Conservation (phyloP, 2,329 filamentous ascomycete genomes). For the Xylariaceae sp. region DNA sequence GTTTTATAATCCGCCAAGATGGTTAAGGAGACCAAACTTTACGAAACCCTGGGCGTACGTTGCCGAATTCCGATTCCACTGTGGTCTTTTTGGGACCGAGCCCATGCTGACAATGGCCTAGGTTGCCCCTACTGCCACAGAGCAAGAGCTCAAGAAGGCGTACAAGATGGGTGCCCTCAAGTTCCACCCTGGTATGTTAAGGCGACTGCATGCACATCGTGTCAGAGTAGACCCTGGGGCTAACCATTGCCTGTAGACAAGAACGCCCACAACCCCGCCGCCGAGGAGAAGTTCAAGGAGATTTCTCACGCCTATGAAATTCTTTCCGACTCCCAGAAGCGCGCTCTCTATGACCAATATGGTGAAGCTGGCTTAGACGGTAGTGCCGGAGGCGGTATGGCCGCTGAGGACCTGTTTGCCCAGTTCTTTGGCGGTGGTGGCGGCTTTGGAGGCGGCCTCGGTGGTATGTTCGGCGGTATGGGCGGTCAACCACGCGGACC, state of each 20-base stretch:
- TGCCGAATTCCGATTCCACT: background rate
- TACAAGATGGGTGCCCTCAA: slow-evolving; percentile 81
- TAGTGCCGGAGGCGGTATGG: slow-evolving; percentile 80
- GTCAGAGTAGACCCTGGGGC: background rate
- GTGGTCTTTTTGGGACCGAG: slow-evolving; percentile 3
- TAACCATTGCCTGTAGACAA: slow-evolving; percentile 60
- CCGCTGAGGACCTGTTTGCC: slow-evolving; percentile 90
- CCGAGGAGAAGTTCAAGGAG: slow-evolving; percentile 98
- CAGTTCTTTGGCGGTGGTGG: slow-evolving; percentile 89
- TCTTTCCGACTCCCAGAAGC: slow-evolving; percentile 87
- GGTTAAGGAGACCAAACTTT: slow-evolving; percentile 75
- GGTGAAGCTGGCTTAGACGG: slow-evolving; percentile 95
- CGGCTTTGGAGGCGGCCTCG: slow-evolving; percentile 66
- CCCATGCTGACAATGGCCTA: slow-evolving; percentile 34
- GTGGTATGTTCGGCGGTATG: slow-evolving; percentile 70
- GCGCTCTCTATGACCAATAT: slow-evolving; percentile 91
- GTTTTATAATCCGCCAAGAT: slow-evolving; percentile 43
- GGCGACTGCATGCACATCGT: background rate
- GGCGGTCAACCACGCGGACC: slow-evolving; percentile 77
- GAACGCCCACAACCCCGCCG: slow-evolving; percentile 87
- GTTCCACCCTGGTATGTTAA: slow-evolving; percentile 68
- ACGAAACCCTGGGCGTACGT: slow-evolving; percentile 72
- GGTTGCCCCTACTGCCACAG: slow-evolving; percentile 74
- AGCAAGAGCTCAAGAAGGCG: slow-evolving; percentile 84
- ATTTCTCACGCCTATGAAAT: slow-evolving; percentile 93